Base-by-base conservation (phyloP, 2,329 filamentous ascomycete species). In the Nemania sp. region DNA sequence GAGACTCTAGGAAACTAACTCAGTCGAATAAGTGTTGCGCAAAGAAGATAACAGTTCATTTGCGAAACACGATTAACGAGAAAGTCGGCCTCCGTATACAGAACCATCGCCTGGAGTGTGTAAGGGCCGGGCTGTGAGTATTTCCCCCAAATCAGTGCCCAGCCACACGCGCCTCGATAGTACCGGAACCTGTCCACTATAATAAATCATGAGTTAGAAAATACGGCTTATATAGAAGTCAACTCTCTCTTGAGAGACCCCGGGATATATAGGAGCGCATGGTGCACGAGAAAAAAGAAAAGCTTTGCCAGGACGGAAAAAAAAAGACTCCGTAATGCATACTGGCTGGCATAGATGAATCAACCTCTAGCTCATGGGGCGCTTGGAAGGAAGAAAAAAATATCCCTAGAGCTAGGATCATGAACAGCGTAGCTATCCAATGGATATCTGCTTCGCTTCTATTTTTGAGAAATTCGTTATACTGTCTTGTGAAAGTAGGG, bases 1-100 rank as follows among this genome's bases (percentile, higher is more conserved):
- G n/a, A n/a, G n/a, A n/a, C n/a, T n/a, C n/a, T n/a, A n/a, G n/a
- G n/a, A n/a, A n/a, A n/a, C n/a, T n/a, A n/a, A n/a, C n/a, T 86
- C 2, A 89, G 77, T 5, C 87, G 84, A 47, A 88, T 79, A 29
- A 82, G 79, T 11, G 86, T 81, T 3, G 83, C 82, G 0, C 82
- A 82, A 10, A 89, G 77, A 32, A 89, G 75, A 74, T 87, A 89
- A 74, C 84, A 85, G 70, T 84, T 84, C 75, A 85, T 84, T 75
- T 87, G 85, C 38, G 82, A 82, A 11, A 81, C 80, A 24, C 83
- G 82, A 75, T 83, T 85, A 54, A 84, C 77, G 18, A 88, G 70
- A 71, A 88, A 89, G 68, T 87, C 83, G 0, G 82, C 81, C 75
- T 89, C 87, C 20, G 84, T 78, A 66, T 86, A 87, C 27, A 88